Evolutionary conservation across 768 basidiomycete species (phyloP), one percentile per base, ranked within the genome.

Genomic region (Calocybe cyanea): DNA sequence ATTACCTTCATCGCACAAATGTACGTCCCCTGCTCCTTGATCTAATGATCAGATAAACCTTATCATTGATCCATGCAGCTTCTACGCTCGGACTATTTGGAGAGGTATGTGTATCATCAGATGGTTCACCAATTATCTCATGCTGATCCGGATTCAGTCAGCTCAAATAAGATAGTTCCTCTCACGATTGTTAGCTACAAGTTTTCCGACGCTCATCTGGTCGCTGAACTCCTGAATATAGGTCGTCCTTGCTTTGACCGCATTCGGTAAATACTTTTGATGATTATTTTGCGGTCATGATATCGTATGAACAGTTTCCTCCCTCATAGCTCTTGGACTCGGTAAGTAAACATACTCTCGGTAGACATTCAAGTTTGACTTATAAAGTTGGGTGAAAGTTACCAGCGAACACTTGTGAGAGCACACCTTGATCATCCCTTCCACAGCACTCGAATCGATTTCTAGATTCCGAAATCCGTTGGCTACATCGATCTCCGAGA

Each of bases 1-100:
- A 42, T 48, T 25, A 48, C 46, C 30, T 48, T 48, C 11, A 18
- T 42, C 23, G 46, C 46, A 30, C 46, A 48, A 42, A n/a, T 37
- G 46, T 48, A 30, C 9, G 40, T 38, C 30, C 20, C 17, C 11
- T 18, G 2, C 25, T 28, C 20, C 17, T 9, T 18, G 2, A 5
- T 28, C 25, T 5, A 28, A 28, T 28, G 6, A 5, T 28, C 11
- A 5, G 5, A 28, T 28, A 28, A 11, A 28, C 11, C 31, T 13
- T 20, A 13, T 24, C 17, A 7, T 25, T 23, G 36, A 45, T 11
- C 17, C 2, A 7, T 32, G 4, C 21, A 48, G 46, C 15, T 48
- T 48, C 36, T 48, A 48, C 19, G 35, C 31, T 10, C 46, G 46
- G 14, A 48, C 46, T 2, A 36, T 48, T n/a, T 48, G 46, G 46